Percentiles rank a stretch among this genome's conserved stretches.
phyloP scores from a whole-genome alignment of 768 basidiomycete species.

The Podaxis sp. region DNA sequence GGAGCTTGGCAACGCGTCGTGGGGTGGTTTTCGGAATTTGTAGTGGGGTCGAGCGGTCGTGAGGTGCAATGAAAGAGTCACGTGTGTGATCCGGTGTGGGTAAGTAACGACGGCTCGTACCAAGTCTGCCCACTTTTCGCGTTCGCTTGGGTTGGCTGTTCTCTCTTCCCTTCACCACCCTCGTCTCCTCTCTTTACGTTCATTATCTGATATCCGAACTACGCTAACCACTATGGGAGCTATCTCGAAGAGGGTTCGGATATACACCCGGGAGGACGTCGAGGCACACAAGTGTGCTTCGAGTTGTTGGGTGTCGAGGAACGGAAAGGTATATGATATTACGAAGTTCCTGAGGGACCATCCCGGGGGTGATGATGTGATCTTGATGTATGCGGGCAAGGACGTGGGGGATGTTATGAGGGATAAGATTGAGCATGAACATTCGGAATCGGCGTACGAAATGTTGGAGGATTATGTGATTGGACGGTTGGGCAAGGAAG shows the following conservation, averaged over 20 bases:
- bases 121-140: conserved; percentile 11
- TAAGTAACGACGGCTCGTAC: background rate
- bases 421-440: conserved; percentile 78
- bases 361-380: conserved; percentile 92
- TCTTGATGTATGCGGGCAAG: conserved; percentile 79
- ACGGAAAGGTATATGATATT: conserved; percentile 88
- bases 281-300: conserved; percentile 51
- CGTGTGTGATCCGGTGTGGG: background rate
- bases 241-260: conserved; percentile 70
- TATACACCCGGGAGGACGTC: conserved; percentile 77
- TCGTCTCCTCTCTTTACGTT: background rate
- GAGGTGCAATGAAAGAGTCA: background rate
- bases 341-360: conserved; percentile 83
- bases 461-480: conserved; percentile 88
- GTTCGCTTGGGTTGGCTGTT: background rate
- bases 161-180: background rate
- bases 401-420: conserved; percentile 83
- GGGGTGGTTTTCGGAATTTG: background rate
- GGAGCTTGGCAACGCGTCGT: background rate
- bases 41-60: background rate
- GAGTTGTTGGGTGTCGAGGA: conserved; percentile 82
- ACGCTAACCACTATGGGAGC: background rate
- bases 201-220: background rate
- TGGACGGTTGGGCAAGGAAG: conserved; percentile 76
- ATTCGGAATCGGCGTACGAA: conserved; percentile 87